Evolutionary conservation across 352 stramenopile species (phyloP).

Genomic region (Ochromonadaceae sp.): DNA sequence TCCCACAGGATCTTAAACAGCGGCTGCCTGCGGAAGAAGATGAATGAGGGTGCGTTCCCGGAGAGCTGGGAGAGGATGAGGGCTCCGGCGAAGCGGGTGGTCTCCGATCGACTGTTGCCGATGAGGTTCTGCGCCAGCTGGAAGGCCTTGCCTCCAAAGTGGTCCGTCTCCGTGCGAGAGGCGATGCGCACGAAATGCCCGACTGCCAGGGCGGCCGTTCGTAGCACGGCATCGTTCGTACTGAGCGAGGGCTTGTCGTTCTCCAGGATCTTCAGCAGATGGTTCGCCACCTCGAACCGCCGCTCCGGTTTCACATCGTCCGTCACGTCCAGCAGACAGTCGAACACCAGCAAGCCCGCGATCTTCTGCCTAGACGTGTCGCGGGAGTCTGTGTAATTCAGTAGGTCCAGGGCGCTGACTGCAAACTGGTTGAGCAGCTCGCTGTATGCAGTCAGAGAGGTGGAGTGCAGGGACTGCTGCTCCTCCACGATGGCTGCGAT

Average conservation of each 20-base stretch:
- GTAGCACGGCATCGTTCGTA: neutral
- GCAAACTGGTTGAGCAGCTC: too few species aligned
- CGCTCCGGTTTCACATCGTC: slow-evolving; percentile 16
- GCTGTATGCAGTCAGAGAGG: too few species aligned
- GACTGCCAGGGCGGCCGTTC: neutral
- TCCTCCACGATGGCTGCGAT: too few species aligned
- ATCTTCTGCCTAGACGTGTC: neutral
- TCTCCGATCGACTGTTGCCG: neutral
- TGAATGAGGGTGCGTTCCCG: slow-evolving; percentile 1
- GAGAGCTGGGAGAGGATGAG: slow-evolving; percentile 6
- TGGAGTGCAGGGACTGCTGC: too few species aligned
- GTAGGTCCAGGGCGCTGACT: too few species aligned
- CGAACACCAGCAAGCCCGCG: slow-evolving; percentile 3
- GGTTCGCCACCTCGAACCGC: slow-evolving; percentile 4
- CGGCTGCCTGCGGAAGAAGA: neutral
- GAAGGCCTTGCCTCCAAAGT: neutral
- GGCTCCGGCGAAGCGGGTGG: neutral
- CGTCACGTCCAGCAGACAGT: slow-evolving; percentile 14
- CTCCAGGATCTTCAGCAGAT: slow-evolving; percentile 9
- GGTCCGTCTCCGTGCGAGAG: neutral
- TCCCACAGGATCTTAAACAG: slow-evolving; percentile 10
- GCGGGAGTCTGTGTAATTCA: too few species aligned
- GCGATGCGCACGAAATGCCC: slow-evolving; percentile 12
- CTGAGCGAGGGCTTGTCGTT: slow-evolving; percentile 6
- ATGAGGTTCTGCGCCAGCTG: neutral